Evolutionary conservation across 441 rosid genomes (phyloP).

Genomic region (Gossypium schwendimanii): DNA sequence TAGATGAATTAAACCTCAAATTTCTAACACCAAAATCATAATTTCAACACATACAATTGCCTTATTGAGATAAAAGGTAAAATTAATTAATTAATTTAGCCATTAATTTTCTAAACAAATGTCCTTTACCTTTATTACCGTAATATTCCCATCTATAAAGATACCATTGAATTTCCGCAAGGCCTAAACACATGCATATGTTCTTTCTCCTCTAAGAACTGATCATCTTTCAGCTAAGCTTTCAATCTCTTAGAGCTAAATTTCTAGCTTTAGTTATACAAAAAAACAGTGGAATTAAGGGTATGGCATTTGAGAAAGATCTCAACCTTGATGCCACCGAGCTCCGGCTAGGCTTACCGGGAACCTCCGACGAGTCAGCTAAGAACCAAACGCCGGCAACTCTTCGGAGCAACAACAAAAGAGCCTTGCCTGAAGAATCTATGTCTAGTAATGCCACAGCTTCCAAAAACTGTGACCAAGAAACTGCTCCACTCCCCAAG

Average conservation of each 20-base stretch:
- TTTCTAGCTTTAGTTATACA: neutral
- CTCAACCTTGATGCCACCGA: conserved; percentile 40
- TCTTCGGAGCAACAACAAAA: conserved; percentile 27
- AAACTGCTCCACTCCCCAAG: conserved; percentile 17
- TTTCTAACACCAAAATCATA: neutral
- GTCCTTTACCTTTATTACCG: neutral
- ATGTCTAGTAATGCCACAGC: conserved; percentile 4
- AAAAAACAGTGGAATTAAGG: neutral
- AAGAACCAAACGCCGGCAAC: conserved; percentile 15
- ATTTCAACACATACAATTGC: neutral
- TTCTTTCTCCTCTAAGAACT: conserved; percentile 4
- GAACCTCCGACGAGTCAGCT: conserved; percentile 20
- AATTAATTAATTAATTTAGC: neutral
- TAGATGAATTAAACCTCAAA: too few species aligned
- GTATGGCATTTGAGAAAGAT: conserved; percentile 22
- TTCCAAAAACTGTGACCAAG: neutral
- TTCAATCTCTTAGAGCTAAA: neutral
- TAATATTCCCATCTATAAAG: conserved; percentile 18
- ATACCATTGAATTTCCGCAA: neutral
- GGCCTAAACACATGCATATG: neutral
- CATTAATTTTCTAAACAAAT: neutral
- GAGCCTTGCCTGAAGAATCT: conserved; percentile 29
- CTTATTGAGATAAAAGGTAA: too few species aligned
- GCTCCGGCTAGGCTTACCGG: conserved; percentile 43
- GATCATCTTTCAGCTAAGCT: neutral